Conservation (phyloP, 2,329 filamentous ascomycete genomes). For the Pyrenophora graminea region DNA sequence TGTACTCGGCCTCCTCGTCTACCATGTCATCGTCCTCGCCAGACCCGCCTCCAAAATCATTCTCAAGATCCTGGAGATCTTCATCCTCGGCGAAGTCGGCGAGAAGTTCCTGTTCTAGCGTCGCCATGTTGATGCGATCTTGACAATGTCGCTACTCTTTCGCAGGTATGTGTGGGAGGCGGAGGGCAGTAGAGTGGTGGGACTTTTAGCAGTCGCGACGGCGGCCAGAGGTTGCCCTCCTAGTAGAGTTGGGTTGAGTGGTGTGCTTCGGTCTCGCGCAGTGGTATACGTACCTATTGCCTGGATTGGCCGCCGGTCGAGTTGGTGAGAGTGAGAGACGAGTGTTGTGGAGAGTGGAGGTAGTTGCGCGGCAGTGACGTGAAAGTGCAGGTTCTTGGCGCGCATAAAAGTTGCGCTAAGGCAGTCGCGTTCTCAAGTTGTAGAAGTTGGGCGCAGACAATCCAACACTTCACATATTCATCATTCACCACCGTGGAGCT, state of each 20-base stretch:
- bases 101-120: slow-evolving; percentile 87
- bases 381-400: slow-evolving; percentile 26
- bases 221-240: slow-evolving; percentile 32
- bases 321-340: slow-evolving; percentile 3
- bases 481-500: neutral
- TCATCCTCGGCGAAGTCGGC: slow-evolving; percentile 85
- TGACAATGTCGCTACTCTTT: neutral
- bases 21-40: slow-evolving; percentile 64
- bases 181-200: neutral
- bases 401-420: slow-evolving; percentile 21
- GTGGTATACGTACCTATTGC: slow-evolving; percentile 29
- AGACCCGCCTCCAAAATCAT: slow-evolving; percentile 45
- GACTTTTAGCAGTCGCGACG: slow-evolving; percentile 15
- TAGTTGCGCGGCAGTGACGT: slow-evolving; percentile 19
- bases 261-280: slow-evolving; percentile 14
- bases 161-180: no score
- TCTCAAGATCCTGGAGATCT: slow-evolving; percentile 42
- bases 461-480: neutral
- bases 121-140: slow-evolving; percentile 64
- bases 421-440: slow-evolving; percentile 9
- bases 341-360: slow-evolving; percentile 7
- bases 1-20: slow-evolving; percentile 62
- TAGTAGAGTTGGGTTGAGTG: slow-evolving; percentile 27
- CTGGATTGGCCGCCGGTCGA: slow-evolving; percentile 17
- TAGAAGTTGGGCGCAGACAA: neutral